Conservation (phyloP, 768 basidiomycete species). For the Boletus coccyginus region DNA sequence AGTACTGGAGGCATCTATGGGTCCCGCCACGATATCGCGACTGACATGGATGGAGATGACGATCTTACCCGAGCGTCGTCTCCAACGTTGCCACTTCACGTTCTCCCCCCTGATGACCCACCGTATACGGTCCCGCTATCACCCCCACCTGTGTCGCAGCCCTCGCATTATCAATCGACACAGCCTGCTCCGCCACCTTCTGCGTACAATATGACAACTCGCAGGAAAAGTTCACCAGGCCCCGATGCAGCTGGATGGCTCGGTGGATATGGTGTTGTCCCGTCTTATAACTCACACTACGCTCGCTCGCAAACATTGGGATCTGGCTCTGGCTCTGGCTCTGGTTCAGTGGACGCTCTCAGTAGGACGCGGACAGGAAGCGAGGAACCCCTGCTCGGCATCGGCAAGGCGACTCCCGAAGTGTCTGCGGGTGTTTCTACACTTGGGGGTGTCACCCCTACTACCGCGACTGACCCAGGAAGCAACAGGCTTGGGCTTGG, state of each 20-base stretch:
- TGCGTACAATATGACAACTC: slow-evolving; percentile 15
- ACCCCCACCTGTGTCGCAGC: slow-evolving; percentile 15
- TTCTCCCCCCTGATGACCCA: slow-evolving; percentile 11
- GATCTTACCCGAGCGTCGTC: slow-evolving; percentile 19
- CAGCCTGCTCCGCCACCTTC: slow-evolving; percentile 26
- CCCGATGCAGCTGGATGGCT: slow-evolving; percentile 27
- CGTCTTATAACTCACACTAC: slow-evolving; percentile 28
- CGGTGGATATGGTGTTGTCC: slow-evolving; percentile 22
- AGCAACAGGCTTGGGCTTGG: slow-evolving; percentile 20
- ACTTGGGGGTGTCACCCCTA: slow-evolving; percentile 7
- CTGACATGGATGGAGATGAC: slow-evolving; percentile 9
- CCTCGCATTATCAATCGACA: slow-evolving; percentile 2
- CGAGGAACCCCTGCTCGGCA: slow-evolving; percentile 27
- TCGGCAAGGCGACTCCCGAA: slow-evolving; percentile 13
- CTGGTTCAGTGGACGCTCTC: slow-evolving; percentile 27
- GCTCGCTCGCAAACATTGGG: slow-evolving; percentile 29
- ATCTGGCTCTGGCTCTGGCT: slow-evolving; percentile 26
- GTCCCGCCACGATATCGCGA: slow-evolving; percentile 14
- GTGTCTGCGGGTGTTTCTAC: not conserved
- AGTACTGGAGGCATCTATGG: slow-evolving; percentile 30
- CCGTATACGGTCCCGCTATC: slow-evolving; percentile 21
- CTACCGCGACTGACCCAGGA: slow-evolving; percentile 4
- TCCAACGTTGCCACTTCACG: slow-evolving; percentile 22
- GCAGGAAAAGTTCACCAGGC: slow-evolving; percentile 27
- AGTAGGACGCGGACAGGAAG: slow-evolving; percentile 28